phyloP scores from a whole-genome alignment of 163 green algal species.

The Botryococcus braunii region DNA sequence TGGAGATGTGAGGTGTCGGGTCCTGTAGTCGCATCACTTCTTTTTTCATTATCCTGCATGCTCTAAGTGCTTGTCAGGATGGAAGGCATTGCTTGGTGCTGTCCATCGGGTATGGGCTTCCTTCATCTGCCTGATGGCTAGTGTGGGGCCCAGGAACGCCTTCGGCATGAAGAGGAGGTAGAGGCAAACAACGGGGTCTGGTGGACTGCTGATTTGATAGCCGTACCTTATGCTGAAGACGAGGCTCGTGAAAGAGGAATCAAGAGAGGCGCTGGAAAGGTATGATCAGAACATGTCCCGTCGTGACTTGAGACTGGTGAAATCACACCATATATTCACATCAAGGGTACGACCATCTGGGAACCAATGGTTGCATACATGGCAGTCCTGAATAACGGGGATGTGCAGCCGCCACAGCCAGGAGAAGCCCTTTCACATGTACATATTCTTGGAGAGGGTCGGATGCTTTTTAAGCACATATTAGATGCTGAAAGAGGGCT shows the following conservation, averaged over 20 bases:
- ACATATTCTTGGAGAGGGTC: no score
- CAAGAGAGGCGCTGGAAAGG: constrained; percentile 58
- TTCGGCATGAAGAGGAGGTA: constrained; percentile 25
- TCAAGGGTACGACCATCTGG: no score
- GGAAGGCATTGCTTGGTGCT: neutral
- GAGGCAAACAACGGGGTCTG: constrained; percentile 55
- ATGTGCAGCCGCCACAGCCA: no score
- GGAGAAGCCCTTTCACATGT: no score
- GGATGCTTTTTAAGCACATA: no score
- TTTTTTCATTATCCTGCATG: neutral
- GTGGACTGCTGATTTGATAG: constrained; percentile 32
- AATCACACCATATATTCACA: no score
- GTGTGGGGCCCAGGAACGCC: constrained; percentile 6
- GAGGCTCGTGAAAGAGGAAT: constrained; percentile 40
- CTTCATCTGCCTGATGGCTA: neutral
- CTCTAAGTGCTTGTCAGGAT: neutral
- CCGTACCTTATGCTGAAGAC: constrained; percentile 30
- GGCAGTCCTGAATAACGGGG: no score
- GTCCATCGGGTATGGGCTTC: no score
- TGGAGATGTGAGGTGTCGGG: neutral
- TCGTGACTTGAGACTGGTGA: no score
- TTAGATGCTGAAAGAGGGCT: no score
- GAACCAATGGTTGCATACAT: no score
- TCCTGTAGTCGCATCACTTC: neutral
- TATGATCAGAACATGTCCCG: constrained; percentile 3